Conservation (phyloP, 768 basidiomycete genomes). For the Leccinum variicolor region DNA sequence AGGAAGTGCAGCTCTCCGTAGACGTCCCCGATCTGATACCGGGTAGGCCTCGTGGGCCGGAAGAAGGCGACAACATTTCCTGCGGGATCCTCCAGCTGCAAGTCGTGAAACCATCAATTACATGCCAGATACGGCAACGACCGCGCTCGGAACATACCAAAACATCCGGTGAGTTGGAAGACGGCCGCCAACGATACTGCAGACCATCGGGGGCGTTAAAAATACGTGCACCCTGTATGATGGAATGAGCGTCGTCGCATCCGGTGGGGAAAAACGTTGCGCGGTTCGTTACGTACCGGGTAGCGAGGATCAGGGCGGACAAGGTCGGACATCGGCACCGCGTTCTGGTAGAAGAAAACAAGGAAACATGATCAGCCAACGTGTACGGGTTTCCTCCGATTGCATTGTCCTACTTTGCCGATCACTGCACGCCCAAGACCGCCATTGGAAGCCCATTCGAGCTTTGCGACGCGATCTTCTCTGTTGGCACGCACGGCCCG, state of each 20-base stretch:
- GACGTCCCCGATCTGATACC: slow-evolving; percentile 84
- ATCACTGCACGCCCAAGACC: slow-evolving; percentile 82
- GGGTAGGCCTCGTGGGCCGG: slow-evolving; percentile 71
- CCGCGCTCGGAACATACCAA: slow-evolving; percentile 42
- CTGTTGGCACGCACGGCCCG: slow-evolving; percentile 79
- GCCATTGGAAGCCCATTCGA: slow-evolving; percentile 83
- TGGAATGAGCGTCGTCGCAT: slow-evolving; percentile 12
- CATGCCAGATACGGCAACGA: neutral
- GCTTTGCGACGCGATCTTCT: slow-evolving; percentile 84
- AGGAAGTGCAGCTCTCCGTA: slow-evolving; percentile 84
- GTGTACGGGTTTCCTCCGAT: slow-evolving; percentile 12
- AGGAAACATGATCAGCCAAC: slow-evolving; percentile 22
- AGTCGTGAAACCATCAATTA: slow-evolving; percentile 4
- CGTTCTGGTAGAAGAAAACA: slow-evolving; percentile 46
- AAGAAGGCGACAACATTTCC: slow-evolving; percentile 75
- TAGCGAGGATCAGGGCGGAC: slow-evolving; percentile 64
- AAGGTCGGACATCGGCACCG: slow-evolving; percentile 79
- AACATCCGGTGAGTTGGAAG: slow-evolving; percentile 52
- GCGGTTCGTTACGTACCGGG: slow-evolving; percentile 44
- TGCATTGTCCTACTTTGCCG: slow-evolving; percentile 59
- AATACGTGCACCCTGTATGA: slow-evolving; percentile 54
- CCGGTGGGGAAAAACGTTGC: slow-evolving; percentile 2
- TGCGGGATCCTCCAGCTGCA: slow-evolving; percentile 69
- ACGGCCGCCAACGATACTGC: slow-evolving; percentile 79
- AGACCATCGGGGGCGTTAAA: slow-evolving; percentile 84